Base-by-base conservation (phyloP, 2,329 filamentous ascomycete genomes). In the Colletotrichum sp. region DNA sequence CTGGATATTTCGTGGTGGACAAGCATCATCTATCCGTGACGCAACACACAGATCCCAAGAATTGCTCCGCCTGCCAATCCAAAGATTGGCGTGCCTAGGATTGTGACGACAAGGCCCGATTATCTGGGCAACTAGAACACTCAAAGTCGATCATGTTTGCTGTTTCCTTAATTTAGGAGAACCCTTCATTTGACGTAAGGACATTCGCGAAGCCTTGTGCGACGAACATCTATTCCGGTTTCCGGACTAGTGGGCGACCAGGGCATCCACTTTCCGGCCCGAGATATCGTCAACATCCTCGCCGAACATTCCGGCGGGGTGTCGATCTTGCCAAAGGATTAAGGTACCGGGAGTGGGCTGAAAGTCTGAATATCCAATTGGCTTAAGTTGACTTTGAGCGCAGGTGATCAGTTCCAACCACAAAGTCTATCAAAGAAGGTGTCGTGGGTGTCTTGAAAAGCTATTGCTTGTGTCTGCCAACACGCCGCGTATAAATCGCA, bases 21-120 rank as follows among this genome's bases (percentile, higher is more conserved):
- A 57, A 21, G 39, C 21, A 26, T 24, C 57, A 76, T 72, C 21
- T 59, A 76, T 69, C 18, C 69, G 69, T 65, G 64, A 73, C 73
- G 44, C 64, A 18, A 71, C 32, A 57, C 26, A 28, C 39, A 26
- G 63, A 39, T 67, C 12, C 52, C 34, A 44, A 63, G 12, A 59
- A 64, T 3, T 32, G 39, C 24, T 55, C 63, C 39, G 39, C 55
- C 13, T 21, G 32, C 8, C 59, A 59, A 39, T 39, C 18, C 26
- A 21, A 7, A 6, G 18, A 34, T 9, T 60, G 28, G 34, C 72
- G 5, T 64, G 21, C 24, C 49, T 32, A 28, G 18, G 28, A 13
- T n/a, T 3, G 32, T 30, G 36, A 59, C 63, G 68, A 62, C 68
- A 71, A 39, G 67, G 39, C 39, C 36, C 32, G 39, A 64, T 34